Evolutionary conservation across 192 early-diverging fungal genomes (phyloP), one percentile per base, ranked within the genome.

Genomic region (Coemansia sp.): DNA sequence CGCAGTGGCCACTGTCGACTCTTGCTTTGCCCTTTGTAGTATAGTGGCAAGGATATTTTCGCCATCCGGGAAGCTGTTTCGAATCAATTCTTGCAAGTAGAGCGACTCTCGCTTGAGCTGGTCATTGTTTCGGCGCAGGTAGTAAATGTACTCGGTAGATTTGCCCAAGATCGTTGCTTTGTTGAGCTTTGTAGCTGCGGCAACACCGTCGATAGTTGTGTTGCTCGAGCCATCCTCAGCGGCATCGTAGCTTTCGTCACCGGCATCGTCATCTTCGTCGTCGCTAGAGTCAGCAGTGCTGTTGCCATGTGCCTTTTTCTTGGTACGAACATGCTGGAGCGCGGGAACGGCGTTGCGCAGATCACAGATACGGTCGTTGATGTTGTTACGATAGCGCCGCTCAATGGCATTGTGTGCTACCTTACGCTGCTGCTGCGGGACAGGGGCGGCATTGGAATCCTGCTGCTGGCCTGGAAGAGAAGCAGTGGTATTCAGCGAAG

Each of bases 321-420:
- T 70, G 52, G 75, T 57, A 33, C 85, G 74, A 46, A 76, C 47
- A 68, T 74, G 63, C 67, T 86, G 74, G 74, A 98, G 82, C 1
- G 94, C 93, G 3, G 96, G 96, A 14, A 98, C 93, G 0, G 91
- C 88, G 63, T 89, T 87, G 62, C 91, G 91, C 13, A 98, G 85
- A 44, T 97, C 94, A 42, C 88, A 82, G 46, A 98, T 97, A 23
- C 96, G 88, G 68, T 97, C 93, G 85, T 98, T 98, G 74, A 98
- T 95, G 85, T 98, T 98, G 80, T 96, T 96, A 62, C 96, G 88
- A 77, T 98, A 98, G 49, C 93, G 87, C 32, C 91, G 88, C 76
- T 98, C 96, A 35, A 98, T 96, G 3, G 94, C 95, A 66, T 97
- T 98, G 76, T 98, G 96, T 2, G 95, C 93, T 14, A 94, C 91